Evolutionary conservation across 306 rosid species (phyloP), one percentile per base, ranked within the genome.

Genomic region (Acacia crassicarpa): DNA sequence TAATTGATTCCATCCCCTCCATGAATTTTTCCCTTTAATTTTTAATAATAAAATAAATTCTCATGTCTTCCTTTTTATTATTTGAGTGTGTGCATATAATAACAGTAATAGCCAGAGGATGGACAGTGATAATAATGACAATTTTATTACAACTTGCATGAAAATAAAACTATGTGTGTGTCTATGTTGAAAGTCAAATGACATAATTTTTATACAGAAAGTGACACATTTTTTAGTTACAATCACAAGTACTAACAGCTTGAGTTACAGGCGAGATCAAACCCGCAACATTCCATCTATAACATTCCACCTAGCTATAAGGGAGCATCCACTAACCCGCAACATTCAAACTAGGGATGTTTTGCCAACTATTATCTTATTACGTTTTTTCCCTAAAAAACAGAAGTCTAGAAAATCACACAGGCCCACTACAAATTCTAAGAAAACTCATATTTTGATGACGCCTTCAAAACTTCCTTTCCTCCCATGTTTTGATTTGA

Each of bases 221-320:
- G 9, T 17, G 9, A 53, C 8, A 5, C 58, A 8, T 5, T 14
- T 48, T 53, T 49, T 15, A 43, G 2, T 38, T 6, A 38, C 6
- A 38, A 6, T 0, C 0, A 0, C 8, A 38, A 38, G 0, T 1
- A 38, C 40, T 38, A 38, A 5, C 8, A 5, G 0, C 1, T 0
- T 38, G 8, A 38, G 0, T 38, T 38, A 38, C 8, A 5, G 1
- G 1, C 38, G 1, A 35, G 6, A 35, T 35, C 0, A 6, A 35
- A 35, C 6, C 38, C 38, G 5, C 38, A 35, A 4, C 6, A 4
- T 35, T 4, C 0, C 0, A 35, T 35, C 6, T 35, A n/a, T n/a
- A n/a, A n/a, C n/a, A n/a, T n/a, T n/a, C n/a, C n/a, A n/a, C n/a
- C n/a, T n/a, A n/a, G n/a, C n/a, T n/a, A n/a, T n/a, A n/a, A n/a